Base-by-base conservation (phyloP, 1,139 yeast genomes). In the Blastobotrys persicus region DNA sequence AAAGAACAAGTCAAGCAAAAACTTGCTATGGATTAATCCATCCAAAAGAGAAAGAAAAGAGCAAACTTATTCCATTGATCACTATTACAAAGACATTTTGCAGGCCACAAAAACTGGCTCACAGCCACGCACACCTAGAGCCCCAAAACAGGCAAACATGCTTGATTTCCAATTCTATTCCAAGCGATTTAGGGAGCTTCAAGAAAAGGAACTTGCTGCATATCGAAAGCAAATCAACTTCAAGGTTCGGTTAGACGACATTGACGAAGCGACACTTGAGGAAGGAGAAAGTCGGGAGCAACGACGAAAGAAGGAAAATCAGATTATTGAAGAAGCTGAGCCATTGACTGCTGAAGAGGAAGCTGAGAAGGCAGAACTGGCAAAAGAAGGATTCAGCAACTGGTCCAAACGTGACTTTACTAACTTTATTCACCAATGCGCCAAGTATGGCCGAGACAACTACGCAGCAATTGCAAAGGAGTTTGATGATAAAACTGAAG, bases 361-460 rank as follows among this genome's bases (percentile, higher is more conserved):
- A 46, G 74, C 71, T 32, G 75, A 77, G 55, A 92, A 89, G 63
- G 79, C 79, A 49, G 68, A 75, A 53, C 72, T 84, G 18, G 69
- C 86, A 12, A 74, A 70, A 6, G 75, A 80, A 51, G 89, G 95
- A 3, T 92, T 88, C 68, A 77, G 80, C 43, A 76, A 75, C 54
- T 92, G 98, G 98, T 78, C 89, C 9, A 82, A 91, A 64, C 79
- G 98, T 51, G 98, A 94, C 63, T 88, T 92, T 62, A 81, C 95
- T 43, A 83, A 85, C 51, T 89, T 88, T 60, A 77, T 92, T 38
- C 96, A 87, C 60, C 84, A 86, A 12, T 79, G 85, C 61, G 96
- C 95, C 1, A 84, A 82, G 59, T 82, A 76, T 64, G 98, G 98
- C 0, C 78, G 96, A 44, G 75, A 78, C 20, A 77, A 81, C 48